These are phyloP conservation scores for Aplosporella prunicola DNA, from an alignment of 2,329 filamentous ascomycete genomes.

Conservation along the genomic window DNA sequence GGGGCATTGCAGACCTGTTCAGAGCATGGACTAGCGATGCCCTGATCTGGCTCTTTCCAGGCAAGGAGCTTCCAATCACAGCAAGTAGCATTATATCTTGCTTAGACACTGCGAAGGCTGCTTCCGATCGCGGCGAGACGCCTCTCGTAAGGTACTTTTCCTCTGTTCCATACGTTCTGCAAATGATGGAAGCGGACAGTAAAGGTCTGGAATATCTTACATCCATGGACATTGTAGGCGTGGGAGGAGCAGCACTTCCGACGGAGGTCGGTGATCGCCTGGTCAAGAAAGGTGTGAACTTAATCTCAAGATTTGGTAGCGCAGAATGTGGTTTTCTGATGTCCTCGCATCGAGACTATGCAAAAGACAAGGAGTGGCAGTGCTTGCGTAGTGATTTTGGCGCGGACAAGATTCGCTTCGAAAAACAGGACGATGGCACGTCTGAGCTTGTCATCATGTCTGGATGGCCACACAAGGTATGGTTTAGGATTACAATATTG, in stretches of 20 bases:
- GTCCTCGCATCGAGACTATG: conserved; percentile 50
- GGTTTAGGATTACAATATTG: not conserved
- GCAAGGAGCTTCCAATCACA: conserved; percentile 47
- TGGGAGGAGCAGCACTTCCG: conserved; percentile 53
- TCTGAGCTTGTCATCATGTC: conserved; percentile 47
- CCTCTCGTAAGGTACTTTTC: conserved; percentile 48
- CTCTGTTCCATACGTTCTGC: conserved; percentile 50
- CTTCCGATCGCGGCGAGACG: conserved; percentile 13
- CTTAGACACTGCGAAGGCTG: conserved; percentile 30
- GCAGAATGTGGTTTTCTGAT: conserved; percentile 58
- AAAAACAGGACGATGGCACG: conserved; percentile 34
- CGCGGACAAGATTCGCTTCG: conserved; percentile 33
- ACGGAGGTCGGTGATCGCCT: conserved; percentile 44
- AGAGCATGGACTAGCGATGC: conserved; percentile 52
- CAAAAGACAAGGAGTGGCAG: conserved; percentile 49
- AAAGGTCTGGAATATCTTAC: conserved; percentile 35
- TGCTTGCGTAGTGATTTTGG: conserved; percentile 42
- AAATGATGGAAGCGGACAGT: conserved; percentile 40
- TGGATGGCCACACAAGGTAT: conserved; percentile 47
- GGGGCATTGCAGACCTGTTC: conserved; percentile 54
- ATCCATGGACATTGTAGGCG: conserved; percentile 52
- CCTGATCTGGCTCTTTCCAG: conserved; percentile 54
- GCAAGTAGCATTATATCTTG: conserved; percentile 43
- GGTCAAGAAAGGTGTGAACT: conserved; percentile 42
- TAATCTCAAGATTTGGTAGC: conserved; percentile 55